Conservation (phyloP, 176 grass and related monocot genomes). For the Saccharum officinarum region DNA sequence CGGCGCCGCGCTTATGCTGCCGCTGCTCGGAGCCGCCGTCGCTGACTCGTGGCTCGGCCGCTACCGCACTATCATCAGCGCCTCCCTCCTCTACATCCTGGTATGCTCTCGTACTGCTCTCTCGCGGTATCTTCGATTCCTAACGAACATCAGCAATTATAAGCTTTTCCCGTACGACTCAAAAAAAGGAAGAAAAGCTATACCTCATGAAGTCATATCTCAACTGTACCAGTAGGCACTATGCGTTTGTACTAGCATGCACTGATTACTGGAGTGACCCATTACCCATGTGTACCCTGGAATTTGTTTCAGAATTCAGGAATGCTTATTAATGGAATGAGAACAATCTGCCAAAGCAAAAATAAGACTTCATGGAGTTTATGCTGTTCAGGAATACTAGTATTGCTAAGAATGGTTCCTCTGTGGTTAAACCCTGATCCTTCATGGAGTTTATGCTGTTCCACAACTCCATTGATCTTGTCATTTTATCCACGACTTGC, state of each 20-base stretch:
- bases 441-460: too few species aligned
- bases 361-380: too few species aligned
- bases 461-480: too few species aligned
- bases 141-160: too few species aligned
- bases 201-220: neutral
- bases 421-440: too few species aligned
- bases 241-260: neutral
- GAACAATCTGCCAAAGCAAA: neutral
- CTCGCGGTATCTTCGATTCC: neutral
- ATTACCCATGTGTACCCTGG: neutral
- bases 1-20: constrained; percentile 39
- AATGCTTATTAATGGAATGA: neutral
- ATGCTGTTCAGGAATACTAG: too few species aligned
- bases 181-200: too few species aligned
- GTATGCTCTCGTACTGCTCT: constrained; percentile 19
- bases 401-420: too few species aligned
- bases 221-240: neutral
- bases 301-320: neutral
- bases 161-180: too few species aligned
- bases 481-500: too few species aligned
- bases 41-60: constrained; percentile 74
- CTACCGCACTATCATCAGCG: constrained; percentile 45
- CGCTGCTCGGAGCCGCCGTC: constrained; percentile 53
- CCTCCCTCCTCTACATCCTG: constrained; percentile 57
- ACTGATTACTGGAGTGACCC: neutral